A percentile compares a stretch with the other conserved stretches of the same genome.
Evolutionary conservation across 176 grass and related monocot genomes (phyloP).

Genomic region (Puccinellia tenuiflora): DNA sequence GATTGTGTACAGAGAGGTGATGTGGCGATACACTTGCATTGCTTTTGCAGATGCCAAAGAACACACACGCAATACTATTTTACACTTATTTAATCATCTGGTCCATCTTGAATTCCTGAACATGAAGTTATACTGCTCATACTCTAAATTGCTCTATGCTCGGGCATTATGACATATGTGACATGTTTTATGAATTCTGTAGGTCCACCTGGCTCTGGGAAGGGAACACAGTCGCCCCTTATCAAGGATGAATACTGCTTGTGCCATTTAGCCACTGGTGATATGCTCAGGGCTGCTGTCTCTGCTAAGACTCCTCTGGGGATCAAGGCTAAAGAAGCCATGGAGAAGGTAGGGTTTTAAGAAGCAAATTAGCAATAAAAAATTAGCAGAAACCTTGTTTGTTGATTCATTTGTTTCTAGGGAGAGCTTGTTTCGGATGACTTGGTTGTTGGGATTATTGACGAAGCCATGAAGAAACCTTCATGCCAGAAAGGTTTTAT

Average conservation of each 20-base stretch:
- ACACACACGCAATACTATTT: background rate
- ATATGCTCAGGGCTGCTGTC: slow-evolving; percentile 95
- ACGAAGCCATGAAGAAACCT: slow-evolving; percentile 95
- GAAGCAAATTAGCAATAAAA: background rate
- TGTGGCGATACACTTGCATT: background rate
- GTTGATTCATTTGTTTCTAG: slow-evolving; percentile 30
- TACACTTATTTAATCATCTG: background rate
- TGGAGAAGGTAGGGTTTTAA: slow-evolving; percentile 66
- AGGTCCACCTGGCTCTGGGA: slow-evolving; percentile 96
- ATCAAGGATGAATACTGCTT: slow-evolving; percentile 96
- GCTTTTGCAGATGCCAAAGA: background rate
- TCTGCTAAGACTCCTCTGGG: slow-evolving; percentile 88
- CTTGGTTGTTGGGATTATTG: slow-evolving; percentile 95
- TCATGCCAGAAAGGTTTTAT: slow-evolving; percentile 99
- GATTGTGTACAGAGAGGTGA: background rate
- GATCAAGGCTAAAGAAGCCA: slow-evolving; percentile 91
- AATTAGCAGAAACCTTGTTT: background rate
- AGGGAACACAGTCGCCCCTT: slow-evolving; percentile 85
- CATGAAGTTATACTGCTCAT: background rate
- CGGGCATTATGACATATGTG: background rate
- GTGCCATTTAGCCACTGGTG: slow-evolving; percentile 97
- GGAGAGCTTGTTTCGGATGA: slow-evolving; percentile 93
- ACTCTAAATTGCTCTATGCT: background rate
- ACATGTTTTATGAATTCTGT: slow-evolving; percentile 5
- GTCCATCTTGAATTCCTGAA: background rate